Evolutionary conservation across 2,329 filamentous ascomycete species (phyloP), one percentile per base, ranked within the genome.

Genomic region (Fusarium incarnatum): DNA sequence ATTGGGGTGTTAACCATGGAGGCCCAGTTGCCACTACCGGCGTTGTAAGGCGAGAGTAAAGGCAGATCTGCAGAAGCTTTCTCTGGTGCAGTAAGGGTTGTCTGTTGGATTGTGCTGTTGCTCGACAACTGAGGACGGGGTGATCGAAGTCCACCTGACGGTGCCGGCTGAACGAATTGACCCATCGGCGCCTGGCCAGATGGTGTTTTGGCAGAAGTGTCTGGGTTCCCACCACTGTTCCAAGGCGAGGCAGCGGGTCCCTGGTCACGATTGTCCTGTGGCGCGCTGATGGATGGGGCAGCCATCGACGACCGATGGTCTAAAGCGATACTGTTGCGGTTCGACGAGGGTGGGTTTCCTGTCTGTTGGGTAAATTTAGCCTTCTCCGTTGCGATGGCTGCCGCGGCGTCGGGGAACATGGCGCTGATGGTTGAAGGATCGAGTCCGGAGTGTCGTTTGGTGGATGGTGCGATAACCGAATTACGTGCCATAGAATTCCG

Each of bases 1-100:
- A 98, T 97, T 4, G 96, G 96, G 4, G 96, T 99, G 82, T 97
- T 98, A 70, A 97, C 91, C 92, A 98, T 97, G 11, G 96, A 98
- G 25, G 96, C 96, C 96, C 96, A 99, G 84, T 96, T 98, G 60
- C 93, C 94, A 78, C 94, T 94, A 55, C 91, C 88, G 37, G 91
- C 86, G 67, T 88, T 89, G 68, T 91, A 95, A 0, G 96, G 96
- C 20, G 96, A 98, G 62, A 99, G 85, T 68, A 97, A 82, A 5
- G 94, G 94, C 76, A 97, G 86, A 60, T 95, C 94, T n/a, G 83
- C 79, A 13, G 82, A 82, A 54, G 89, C 86, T 71, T 89, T 89
- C 52, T 97, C 92, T 5, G 80, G 80, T 3, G 92, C 88, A 67
- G 87, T 92, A 37, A 97, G 85, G 1, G 92, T 96, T 15, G 94